phyloP scores from a whole-genome alignment of 495 filamentous ascomycete genomes.

The Neurospora sp. region DNA sequence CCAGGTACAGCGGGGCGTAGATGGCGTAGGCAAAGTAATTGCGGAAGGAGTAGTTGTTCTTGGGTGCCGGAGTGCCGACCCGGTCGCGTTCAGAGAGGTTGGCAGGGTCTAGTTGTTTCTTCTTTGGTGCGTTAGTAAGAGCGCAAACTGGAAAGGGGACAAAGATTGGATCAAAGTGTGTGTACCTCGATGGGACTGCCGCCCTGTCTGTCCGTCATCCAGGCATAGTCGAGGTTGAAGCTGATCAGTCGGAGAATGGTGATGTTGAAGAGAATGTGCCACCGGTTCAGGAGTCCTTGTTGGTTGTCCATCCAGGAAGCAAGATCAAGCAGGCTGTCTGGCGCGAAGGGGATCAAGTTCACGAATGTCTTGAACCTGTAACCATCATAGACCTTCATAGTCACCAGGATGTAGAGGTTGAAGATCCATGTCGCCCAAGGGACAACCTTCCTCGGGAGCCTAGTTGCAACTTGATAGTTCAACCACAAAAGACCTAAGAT shows the following conservation, averaged over 20 bases:
- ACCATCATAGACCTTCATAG: constrained; percentile 74
- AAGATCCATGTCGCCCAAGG: constrained; percentile 84
- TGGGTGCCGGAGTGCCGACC: constrained; percentile 59
- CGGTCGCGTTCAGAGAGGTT: constrained; percentile 81
- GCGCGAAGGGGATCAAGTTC: constrained; percentile 33
- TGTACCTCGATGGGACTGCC: constrained; percentile 77
- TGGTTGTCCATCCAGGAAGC: constrained; percentile 61
- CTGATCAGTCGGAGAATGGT: constrained; percentile 89
- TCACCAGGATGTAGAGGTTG: constrained; percentile 77
- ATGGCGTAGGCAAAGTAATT: constrained; percentile 83
- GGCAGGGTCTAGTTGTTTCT: constrained; percentile 88
- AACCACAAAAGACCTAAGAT: constrained; percentile 65
- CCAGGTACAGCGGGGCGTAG: constrained; percentile 87
- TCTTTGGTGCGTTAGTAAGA: constrained; percentile 67
- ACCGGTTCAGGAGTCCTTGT: constrained; percentile 73
- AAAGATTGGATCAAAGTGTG: not conserved
- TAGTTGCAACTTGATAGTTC: constrained; percentile 71
- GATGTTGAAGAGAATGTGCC: constrained; percentile 95
- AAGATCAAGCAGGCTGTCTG: constrained; percentile 38
- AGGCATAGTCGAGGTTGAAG: constrained; percentile 96
- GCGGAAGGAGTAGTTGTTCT: constrained; percentile 61
- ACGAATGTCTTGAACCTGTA: constrained; percentile 61
- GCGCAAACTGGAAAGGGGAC: not conserved
- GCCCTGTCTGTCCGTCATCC: constrained; percentile 61
- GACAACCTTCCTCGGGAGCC: constrained; percentile 54